Percentiles rank a stretch among this genome's conserved stretches.
Evolutionary conservation across 306 rosid genomes (phyloP).

Genomic region (Crotalaria pallida): DNA sequence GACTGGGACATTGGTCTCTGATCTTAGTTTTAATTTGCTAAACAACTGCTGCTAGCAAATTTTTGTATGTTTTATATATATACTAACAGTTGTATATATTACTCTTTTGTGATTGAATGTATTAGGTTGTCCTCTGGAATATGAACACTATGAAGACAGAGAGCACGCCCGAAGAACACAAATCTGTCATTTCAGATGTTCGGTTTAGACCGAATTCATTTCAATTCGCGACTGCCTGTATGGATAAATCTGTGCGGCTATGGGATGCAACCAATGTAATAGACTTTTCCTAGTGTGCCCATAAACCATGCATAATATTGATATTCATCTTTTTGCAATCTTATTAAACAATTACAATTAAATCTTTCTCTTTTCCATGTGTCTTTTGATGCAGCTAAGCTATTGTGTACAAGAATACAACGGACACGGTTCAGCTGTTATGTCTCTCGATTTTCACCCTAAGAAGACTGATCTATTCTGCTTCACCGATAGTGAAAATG

Average conservation of each 20-base stretch:
- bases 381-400: constrained; percentile 33
- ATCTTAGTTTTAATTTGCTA: constrained; percentile 1
- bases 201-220: constrained; percentile 51
- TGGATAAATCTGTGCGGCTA: constrained; percentile 48
- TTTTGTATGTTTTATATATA: background rate
- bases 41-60: background rate
- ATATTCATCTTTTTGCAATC: constrained; percentile 8
- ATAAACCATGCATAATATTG: too few relatives aligned
- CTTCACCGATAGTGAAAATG: constrained; percentile 38
- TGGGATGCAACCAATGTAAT: constrained; percentile 50
- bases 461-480: constrained; percentile 49
- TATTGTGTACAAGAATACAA: constrained; percentile 36
- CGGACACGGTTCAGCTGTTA: constrained; percentile 34
- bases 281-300: background rate
- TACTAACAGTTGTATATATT: constrained; percentile 7
- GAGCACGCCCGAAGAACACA: constrained; percentile 44
- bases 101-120: background rate
- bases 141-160: constrained; percentile 37
- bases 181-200: constrained; percentile 38
- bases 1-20: background rate
- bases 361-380: background rate
- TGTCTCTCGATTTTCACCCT: constrained; percentile 55
- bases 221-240: constrained; percentile 46
- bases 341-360: background rate
- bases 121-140: constrained; percentile 46